Evolutionary conservation across 139 green algal species (phyloP).

Genomic region (Chlamydomonas urium): DNA sequence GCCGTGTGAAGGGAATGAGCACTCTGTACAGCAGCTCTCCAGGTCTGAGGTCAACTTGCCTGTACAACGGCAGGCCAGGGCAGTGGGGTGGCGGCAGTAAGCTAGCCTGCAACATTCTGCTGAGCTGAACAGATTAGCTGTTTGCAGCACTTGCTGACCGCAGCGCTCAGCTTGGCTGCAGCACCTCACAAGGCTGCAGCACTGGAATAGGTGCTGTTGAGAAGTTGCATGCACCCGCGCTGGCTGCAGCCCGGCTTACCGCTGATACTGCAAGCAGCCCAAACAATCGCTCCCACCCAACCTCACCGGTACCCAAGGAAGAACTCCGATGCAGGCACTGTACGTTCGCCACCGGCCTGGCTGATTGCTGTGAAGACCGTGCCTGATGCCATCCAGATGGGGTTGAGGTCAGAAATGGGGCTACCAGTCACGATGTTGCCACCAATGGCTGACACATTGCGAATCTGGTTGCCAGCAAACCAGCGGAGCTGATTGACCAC

Average conservation of each 20-base stretch:
- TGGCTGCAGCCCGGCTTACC: too few species aligned
- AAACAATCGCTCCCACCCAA: too few species aligned
- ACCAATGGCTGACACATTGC: constrained; percentile 86
- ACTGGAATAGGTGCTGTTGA: too few species aligned
- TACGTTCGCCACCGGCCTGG: constrained; percentile 19
- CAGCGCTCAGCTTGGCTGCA: too few species aligned
- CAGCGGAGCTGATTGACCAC: constrained; percentile 80
- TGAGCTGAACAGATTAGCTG: too few species aligned
- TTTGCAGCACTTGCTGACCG: too few species aligned
- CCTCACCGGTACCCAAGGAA: constrained; percentile 85
- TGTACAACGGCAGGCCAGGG: constrained; percentile 14
- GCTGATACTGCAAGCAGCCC: too few species aligned
- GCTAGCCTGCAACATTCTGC: too few species aligned
- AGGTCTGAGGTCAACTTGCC: constrained; percentile 69
- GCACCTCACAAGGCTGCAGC: too few species aligned
- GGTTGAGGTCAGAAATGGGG: constrained; percentile 95
- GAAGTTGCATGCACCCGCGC: too few species aligned
- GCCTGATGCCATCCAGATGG: constrained; percentile 69
- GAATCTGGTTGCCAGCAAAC: constrained; percentile 78
- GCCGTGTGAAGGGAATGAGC: constrained; percentile 64
- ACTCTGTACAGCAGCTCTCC: constrained; percentile 79
- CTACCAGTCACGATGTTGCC: constrained; percentile 90
- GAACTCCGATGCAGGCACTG: constrained; percentile 62
- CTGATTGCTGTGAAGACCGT: constrained; percentile 33
- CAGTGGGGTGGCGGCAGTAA: background rate